Evolutionary conservation across 257 asterid species (phyloP).

Genomic region (Mitragyna speciosa): DNA sequence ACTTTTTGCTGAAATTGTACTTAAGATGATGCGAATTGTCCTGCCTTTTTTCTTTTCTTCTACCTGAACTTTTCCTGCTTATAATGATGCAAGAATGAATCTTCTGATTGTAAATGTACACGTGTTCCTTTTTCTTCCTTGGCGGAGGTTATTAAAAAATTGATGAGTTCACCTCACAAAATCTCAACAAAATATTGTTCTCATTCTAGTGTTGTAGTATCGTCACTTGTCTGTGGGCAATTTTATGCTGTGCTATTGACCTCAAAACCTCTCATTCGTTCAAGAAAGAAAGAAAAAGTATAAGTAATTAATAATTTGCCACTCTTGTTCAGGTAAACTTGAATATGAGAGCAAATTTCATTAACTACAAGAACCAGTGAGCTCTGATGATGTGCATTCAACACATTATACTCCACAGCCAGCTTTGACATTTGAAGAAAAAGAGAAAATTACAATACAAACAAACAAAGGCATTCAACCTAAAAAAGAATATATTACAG

Average conservation of each 20-base stretch:
- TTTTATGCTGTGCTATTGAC: not conserved
- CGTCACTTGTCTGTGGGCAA: not conserved
- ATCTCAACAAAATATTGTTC: too few species aligned
- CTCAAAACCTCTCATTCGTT: not conserved
- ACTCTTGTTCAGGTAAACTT: not conserved
- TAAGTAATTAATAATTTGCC: not conserved
- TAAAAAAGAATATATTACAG: constrained; percentile 47
- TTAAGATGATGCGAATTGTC: not conserved
- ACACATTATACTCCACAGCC: constrained; percentile 16
- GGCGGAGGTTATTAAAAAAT: not conserved
- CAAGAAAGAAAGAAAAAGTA: not conserved
- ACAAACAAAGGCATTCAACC: constrained; percentile 20
- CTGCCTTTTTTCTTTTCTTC: not conserved
- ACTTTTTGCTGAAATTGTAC: not conserved
- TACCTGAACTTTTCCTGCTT: not conserved
- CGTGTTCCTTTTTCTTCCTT: not conserved
- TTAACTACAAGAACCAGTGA: constrained; percentile 8
- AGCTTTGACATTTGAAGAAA: not conserved
- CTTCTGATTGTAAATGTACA: not conserved
- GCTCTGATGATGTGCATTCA: constrained; percentile 17
- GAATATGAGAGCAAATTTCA: not conserved
- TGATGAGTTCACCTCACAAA: not conserved
- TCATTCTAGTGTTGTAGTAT: too few species aligned
- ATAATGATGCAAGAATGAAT: not conserved
- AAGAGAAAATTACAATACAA: constrained; percentile 7